Evolutionary conservation across 352 stramenopile species (phyloP), one percentile per base, ranked within the genome.

Genomic region (Phytophthora constricta): DNA sequence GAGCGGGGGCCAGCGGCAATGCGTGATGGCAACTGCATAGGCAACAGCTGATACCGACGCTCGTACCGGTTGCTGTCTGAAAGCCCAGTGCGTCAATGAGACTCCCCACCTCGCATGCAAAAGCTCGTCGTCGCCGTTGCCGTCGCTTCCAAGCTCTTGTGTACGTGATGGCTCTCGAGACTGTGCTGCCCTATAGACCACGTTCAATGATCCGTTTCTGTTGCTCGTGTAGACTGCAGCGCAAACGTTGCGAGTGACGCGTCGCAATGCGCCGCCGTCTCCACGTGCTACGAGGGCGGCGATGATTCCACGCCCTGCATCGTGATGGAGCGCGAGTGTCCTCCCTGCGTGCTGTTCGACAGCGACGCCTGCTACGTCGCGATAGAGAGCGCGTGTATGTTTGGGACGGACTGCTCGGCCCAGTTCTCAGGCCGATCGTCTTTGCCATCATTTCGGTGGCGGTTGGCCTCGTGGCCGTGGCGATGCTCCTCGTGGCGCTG

Each of bases 391-490:
- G 55, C 22, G 5, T 86, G 78, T 16, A 1, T 33, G 4, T 86
- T 83, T 16, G 64, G 75, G 10, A 52, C 49, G 16, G 68, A 83
- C 59, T 87, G 73, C 52, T 66, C 41, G 10, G 16, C 41, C 16
- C 41, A 47, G 19, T 47, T 47, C 41, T 47, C 47, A 84, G 84
- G 62, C 80, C 69, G n/a, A 59, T 88, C 27, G 71, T 90, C 33
- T 87, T 90, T 41, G 81, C 72, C 25, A 90, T 90, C 54, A 77
- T 88, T 25, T 77, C 79, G 8, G 81, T 80, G 7, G 79, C 81
- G 11, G 72, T 88, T 25, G 77, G 75, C 20, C 62, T 90, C 8
- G 85, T 79, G 41, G 70, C 80, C 5, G 72, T 90, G 17, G 79
- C 67, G 2, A 68, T 90, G 1, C 84, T 86, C 37, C 84, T 88